These are phyloP conservation scores for Saussurea involucrata DNA, from an alignment of 129 eudicot genomes.

Conservation along the genomic window DNA sequence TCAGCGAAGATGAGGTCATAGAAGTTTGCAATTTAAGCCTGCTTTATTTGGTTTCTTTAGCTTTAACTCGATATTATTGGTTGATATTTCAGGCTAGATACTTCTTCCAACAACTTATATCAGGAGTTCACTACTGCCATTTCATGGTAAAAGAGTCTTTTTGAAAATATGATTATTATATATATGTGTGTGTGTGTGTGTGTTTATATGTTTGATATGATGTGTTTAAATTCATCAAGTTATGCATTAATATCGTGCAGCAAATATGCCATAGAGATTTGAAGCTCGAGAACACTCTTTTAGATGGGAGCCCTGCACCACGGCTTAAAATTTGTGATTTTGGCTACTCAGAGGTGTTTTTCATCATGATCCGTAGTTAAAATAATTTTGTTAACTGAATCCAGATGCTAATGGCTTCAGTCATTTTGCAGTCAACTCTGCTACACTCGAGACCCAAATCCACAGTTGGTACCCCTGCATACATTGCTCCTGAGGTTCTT, in stretches of 20 bases:
- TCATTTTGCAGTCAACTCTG: slow-evolving; percentile 69
- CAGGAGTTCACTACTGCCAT: too few relatives aligned
- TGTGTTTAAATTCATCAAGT: background rate
- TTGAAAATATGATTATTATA: too few relatives aligned
- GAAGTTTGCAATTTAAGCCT: too few relatives aligned
- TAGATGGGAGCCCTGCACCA: slow-evolving; percentile 99
- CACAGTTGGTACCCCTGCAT: slow-evolving; percentile 97
- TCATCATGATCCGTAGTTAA: background rate
- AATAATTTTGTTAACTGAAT: background rate
- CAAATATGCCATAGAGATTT: slow-evolving; percentile 96
- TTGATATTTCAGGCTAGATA: too few relatives aligned
- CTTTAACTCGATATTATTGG: too few relatives aligned
- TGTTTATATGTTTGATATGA: background rate
- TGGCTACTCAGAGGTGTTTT: slow-evolving; percentile 88
- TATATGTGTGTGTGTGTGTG: too few relatives aligned
- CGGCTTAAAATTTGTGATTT: slow-evolving; percentile 93
- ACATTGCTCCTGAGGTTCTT: slow-evolving; percentile 97
- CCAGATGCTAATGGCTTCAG: background rate
- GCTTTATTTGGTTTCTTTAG: too few relatives aligned
- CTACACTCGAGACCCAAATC: slow-evolving; percentile 97
- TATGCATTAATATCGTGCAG: slow-evolving; percentile 31
- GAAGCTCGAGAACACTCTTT: slow-evolving; percentile 88
- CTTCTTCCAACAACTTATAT: too few relatives aligned
- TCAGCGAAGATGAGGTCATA: too few relatives aligned
- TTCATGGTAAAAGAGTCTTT: too few relatives aligned